These are phyloP conservation scores for Solanum pennellii DNA, from an alignment of 257 asterid species.

Conservation along the genomic window DNA sequence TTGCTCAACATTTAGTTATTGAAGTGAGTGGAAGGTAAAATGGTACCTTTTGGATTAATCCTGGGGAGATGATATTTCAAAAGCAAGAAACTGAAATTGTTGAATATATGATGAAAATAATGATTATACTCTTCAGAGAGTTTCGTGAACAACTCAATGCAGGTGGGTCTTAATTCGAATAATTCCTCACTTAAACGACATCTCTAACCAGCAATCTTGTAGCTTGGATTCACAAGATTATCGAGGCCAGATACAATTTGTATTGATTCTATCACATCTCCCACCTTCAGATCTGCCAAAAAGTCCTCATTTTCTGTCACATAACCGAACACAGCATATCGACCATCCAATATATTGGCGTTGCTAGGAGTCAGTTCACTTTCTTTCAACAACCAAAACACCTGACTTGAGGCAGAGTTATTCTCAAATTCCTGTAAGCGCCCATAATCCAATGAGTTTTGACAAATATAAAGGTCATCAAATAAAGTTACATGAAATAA, in stretches of 20 bases:
- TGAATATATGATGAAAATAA: constrained; percentile 2
- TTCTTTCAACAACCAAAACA: constrained; percentile 95
- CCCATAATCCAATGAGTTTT: not conserved
- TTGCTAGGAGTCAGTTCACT: constrained; percentile 98
- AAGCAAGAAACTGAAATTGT: not conserved
- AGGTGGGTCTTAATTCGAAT: not conserved
- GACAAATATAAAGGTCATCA: not conserved
- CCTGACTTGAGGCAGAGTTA: constrained; percentile 96
- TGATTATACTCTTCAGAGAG: not conserved
- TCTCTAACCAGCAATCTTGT: constrained; percentile 81
- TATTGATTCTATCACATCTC: constrained; percentile 86
- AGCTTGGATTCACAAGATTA: constrained; percentile 91
- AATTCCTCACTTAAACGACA: not conserved
- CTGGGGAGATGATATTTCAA: not conserved
- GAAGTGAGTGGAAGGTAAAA: not conserved
- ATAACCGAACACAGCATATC: constrained; percentile 83
- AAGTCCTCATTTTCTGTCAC: constrained; percentile 72
- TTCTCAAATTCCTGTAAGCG: constrained; percentile 75
- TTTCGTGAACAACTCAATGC: not conserved
- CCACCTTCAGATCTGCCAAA: constrained; percentile 92
- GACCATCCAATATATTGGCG: constrained; percentile 92
- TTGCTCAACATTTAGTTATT: not conserved
- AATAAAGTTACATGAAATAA: not conserved
- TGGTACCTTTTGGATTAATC: not conserved
- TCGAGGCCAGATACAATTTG: constrained; percentile 87